phyloP scores from a whole-genome alignment of 768 basidiomycete genomes.

The Psilocybe cubensis region DNA sequence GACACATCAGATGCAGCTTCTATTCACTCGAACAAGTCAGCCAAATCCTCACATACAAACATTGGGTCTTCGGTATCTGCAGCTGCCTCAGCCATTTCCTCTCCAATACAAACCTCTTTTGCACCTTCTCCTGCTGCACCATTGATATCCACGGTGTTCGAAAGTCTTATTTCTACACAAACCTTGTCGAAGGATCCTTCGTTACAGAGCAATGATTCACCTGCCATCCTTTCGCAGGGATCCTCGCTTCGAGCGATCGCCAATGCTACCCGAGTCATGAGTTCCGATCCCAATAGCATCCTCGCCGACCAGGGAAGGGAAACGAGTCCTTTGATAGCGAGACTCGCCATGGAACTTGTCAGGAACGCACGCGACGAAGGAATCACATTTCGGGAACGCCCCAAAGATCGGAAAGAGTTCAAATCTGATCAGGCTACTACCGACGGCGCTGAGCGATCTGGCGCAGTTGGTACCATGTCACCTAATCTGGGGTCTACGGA shows the following conservation, averaged over 20 bases:
- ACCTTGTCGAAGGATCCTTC: slow-evolving; percentile 23
- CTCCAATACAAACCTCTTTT: slow-evolving; percentile 44
- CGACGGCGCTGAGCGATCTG: slow-evolving; percentile 30
- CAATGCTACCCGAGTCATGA: slow-evolving; percentile 89
- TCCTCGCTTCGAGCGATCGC: slow-evolving; percentile 74
- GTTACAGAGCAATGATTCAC: slow-evolving; percentile 26
- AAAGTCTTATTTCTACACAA: slow-evolving; percentile 26
- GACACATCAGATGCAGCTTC: slow-evolving; percentile 38
- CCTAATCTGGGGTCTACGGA: slow-evolving; percentile 29
- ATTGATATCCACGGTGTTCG: slow-evolving; percentile 45
- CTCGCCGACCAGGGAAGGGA: slow-evolving; percentile 73
- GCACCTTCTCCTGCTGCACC: slow-evolving; percentile 45
- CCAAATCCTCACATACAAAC: slow-evolving; percentile 15
- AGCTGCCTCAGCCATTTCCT: slow-evolving; percentile 35
- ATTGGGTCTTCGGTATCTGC: slow-evolving; percentile 19
- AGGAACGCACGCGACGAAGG: slow-evolving; percentile 68
- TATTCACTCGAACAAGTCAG: slow-evolving; percentile 30
- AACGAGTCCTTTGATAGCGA: slow-evolving; percentile 59
- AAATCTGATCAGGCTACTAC: slow-evolving; percentile 19
- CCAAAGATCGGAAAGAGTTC: slow-evolving; percentile 31
- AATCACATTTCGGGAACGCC: slow-evolving; percentile 48
- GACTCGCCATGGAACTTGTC: slow-evolving; percentile 70
- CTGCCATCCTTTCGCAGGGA: slow-evolving; percentile 51
- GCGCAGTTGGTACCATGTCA: slow-evolving; percentile 47
- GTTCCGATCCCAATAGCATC: slow-evolving; percentile 73